These are phyloP conservation scores for Solanum hybrid DNA, from an alignment of 305 asterid species.

Conservation along the genomic window DNA sequence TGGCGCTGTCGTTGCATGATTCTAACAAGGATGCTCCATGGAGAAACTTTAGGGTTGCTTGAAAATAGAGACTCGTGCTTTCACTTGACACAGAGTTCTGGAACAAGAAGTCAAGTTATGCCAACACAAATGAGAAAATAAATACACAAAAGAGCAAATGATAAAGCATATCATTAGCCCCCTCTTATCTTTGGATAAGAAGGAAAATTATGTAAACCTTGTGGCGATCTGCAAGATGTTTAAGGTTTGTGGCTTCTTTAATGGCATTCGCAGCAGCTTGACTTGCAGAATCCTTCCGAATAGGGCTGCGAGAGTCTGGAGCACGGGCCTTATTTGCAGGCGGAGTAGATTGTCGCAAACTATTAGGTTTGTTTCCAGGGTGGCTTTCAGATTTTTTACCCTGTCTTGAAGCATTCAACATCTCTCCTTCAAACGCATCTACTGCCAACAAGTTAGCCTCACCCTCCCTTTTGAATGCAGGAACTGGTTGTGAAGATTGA, in stretches of 20 bases:
- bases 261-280: slow-evolving; percentile 74
- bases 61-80: slow-evolving; percentile 67
- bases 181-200: background rate
- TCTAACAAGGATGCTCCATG: slow-evolving; percentile 92
- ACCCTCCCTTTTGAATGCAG: slow-evolving; percentile 54
- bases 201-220: slow-evolving; percentile 25
- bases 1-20: slow-evolving; percentile 57
- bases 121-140: slow-evolving; percentile 11
- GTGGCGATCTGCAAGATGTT: slow-evolving; percentile 89
- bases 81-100: slow-evolving; percentile 81
- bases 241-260: slow-evolving; percentile 91
- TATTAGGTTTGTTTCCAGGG: slow-evolving; percentile 15
- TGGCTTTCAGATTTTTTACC: slow-evolving; percentile 28
- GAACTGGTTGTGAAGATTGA: slow-evolving; percentile 20
- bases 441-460: slow-evolving; percentile 19
- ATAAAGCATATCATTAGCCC: background rate
- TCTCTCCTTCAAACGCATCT: slow-evolving; percentile 15
- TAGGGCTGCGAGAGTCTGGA: slow-evolving; percentile 69
- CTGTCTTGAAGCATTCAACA: slow-evolving; percentile 17
- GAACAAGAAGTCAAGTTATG: slow-evolving; percentile 17
- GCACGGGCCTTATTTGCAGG: slow-evolving; percentile 50
- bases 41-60: slow-evolving; percentile 94
- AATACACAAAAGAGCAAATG: background rate
- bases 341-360: slow-evolving; percentile 24
- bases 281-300: slow-evolving; percentile 73